A percentile compares a stretch with the other conserved stretches of the same genome.
These are phyloP conservation scores for Phlegmacium glaucopus DNA, from an alignment of 768 basidiomycete genomes.

Conservation along the genomic window DNA sequence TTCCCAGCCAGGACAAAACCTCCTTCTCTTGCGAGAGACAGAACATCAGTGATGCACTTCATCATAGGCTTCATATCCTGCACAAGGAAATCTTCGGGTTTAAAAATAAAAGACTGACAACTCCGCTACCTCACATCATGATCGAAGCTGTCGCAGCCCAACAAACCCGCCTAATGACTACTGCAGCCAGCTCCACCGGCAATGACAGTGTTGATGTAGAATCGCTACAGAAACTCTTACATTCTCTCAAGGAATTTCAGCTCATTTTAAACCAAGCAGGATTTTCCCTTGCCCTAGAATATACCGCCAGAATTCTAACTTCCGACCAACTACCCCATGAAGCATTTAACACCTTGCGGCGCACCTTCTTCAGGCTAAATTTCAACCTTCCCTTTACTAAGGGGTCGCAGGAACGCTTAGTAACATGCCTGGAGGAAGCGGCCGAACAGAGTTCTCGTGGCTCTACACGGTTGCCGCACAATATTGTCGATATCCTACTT, in stretches of 20 bases:
- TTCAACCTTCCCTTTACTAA: conserved; percentile 16
- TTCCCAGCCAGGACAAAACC: neutral
- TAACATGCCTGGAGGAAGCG: conserved; percentile 26
- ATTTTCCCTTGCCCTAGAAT: conserved; percentile 27
- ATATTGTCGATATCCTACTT: conserved; percentile 29
- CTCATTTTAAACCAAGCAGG: conserved; percentile 27
- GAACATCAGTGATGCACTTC: conserved; percentile 4
- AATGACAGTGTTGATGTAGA: conserved; percentile 6
- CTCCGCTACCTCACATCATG: conserved; percentile 14
- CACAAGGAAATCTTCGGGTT: conserved; percentile 9
- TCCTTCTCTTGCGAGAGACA: neutral
- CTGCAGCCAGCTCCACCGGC: conserved; percentile 12
- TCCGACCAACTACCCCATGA: conserved; percentile 28
- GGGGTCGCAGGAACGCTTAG: conserved; percentile 24
- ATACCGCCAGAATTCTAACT: conserved; percentile 20
- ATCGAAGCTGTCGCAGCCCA: conserved; percentile 16
- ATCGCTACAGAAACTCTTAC: conserved; percentile 16
- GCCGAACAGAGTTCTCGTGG: conserved; percentile 21
- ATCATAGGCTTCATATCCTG: conserved; percentile 9
- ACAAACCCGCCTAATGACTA: conserved; percentile 12
- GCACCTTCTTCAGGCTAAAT: conserved; percentile 31
- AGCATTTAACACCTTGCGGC: conserved; percentile 34
- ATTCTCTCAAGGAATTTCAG: conserved; percentile 22
- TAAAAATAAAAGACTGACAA: conserved; percentile 8
- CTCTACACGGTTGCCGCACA: conserved; percentile 23